Evolutionary conservation across 441 rosid genomes (phyloP), one percentile per base, ranked within the genome.

Genomic region (Arabidopsis hybrid): DNA sequence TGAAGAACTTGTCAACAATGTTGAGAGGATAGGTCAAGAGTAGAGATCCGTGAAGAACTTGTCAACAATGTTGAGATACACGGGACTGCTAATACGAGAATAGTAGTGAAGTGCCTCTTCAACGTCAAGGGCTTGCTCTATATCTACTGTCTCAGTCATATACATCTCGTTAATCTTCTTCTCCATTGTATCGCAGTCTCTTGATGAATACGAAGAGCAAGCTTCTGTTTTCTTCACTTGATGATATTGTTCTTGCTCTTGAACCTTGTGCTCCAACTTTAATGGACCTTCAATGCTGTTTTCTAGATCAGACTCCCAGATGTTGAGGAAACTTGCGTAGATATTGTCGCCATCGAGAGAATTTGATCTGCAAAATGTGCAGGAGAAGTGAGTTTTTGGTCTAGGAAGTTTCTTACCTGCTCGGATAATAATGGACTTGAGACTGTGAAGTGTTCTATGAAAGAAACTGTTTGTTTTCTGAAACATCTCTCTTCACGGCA

Each of bases 51-150:
- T 78, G 74, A 92, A 83, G 81, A 95, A 95, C 75, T 80, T 84
- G 85, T 92, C 91, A 2, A 91, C 99, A 55, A 95, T 88, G 76
- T 83, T 93, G 58, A 88, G 81, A 74, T 92, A 91, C 7, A 80
- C 93, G 0, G 98, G 99, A 64, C 98, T 91, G 72, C 65, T 85
- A 66, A 92, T 95, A 42, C 83, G 82, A n/a, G 92, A 88, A 73
- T 95, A 92, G 77, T 92, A 93, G 75, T 90, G 98, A 21, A 93
- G 79, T 35, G 97, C 98, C 67, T 95, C 99, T 85, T 95, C 98
- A 7, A 93, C 85, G 73, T 95, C 99, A 79, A 95, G 69, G 9
- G 84, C 91, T 72, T 91, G 89, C 42, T 95, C 98, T 60, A 88
- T 75, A 74, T 93, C 91, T 63, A 89, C 84, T 14, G 66, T 82